Percentiles rank a stretch among this genome's conserved stretches.
Evolutionary conservation across 129 eudicot genomes (phyloP).

Genomic region (Logfia minima): DNA sequence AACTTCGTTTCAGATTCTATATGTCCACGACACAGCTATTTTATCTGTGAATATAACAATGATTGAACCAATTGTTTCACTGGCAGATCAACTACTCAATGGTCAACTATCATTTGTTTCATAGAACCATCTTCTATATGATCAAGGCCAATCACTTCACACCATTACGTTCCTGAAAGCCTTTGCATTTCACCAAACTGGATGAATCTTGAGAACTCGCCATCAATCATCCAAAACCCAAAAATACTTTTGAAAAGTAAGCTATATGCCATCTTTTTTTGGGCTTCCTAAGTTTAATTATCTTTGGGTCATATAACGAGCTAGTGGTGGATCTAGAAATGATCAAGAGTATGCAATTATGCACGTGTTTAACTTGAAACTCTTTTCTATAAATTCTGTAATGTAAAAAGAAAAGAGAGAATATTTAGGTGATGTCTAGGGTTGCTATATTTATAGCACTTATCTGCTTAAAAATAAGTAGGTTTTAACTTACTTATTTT

Average conservation of each 20-base stretch:
- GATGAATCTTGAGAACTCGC: constrained; percentile 21
- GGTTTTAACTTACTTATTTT: no score
- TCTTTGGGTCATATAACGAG: constrained; percentile 21
- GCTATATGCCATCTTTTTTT: constrained; percentile 44
- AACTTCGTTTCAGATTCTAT: constrained; percentile 51
- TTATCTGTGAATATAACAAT: constrained; percentile 60
- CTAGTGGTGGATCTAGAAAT: not conserved
- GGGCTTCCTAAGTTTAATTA: constrained; percentile 31
- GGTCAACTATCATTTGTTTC: constrained; percentile 69
- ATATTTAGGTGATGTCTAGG: no score
- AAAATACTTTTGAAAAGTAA: not conserved
- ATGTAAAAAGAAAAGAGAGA: not conserved
- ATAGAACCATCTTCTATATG: constrained; percentile 47
- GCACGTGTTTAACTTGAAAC: not conserved
- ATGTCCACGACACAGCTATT: constrained; percentile 62
- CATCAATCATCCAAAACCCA: not conserved
- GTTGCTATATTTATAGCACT: no score
- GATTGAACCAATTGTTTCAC: constrained; percentile 79
- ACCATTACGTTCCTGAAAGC: constrained; percentile 40
- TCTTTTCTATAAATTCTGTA: not conserved
- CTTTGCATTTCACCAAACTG: constrained; percentile 46
- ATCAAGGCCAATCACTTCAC: constrained; percentile 32
- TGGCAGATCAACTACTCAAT: constrained; percentile 53
- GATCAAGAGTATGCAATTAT: not conserved
- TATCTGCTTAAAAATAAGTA: no score